Evolutionary conservation across 345 rosid species (phyloP).

Genomic region (Arabidopsis thaliana): DNA sequence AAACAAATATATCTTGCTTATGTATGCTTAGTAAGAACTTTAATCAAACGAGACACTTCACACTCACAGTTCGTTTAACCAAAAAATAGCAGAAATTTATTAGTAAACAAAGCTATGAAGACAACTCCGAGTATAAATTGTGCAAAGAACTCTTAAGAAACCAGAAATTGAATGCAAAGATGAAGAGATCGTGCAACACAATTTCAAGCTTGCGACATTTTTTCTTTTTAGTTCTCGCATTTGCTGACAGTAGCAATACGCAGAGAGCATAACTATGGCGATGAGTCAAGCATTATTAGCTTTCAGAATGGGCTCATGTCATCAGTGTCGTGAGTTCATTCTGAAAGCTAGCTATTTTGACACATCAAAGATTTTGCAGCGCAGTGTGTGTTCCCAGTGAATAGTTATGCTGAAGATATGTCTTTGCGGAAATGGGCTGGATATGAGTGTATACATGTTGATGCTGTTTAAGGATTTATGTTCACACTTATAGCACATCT

Average conservation of each 20-base stretch:
- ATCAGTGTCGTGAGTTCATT: background rate
- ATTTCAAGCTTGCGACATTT: background rate
- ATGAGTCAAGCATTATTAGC: slow-evolving; percentile 14
- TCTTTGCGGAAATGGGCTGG: slow-evolving; percentile 2
- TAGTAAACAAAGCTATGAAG: slow-evolving; percentile 5
- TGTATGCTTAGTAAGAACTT: slow-evolving; percentile 23
- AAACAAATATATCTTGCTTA: background rate
- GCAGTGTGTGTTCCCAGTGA: slow-evolving; percentile 12
- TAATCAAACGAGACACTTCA: slow-evolving; percentile 11
- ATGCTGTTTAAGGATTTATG: slow-evolving; percentile 1
- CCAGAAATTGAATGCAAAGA: slow-evolving; percentile 6
- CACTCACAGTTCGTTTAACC: background rate
- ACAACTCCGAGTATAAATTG: background rate
- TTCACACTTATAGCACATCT: slow-evolving; percentile 8
- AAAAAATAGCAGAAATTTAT: background rate
- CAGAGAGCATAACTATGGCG: slow-evolving; percentile 26
- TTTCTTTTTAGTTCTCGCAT: slow-evolving; percentile 49
- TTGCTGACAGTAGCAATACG: slow-evolving; percentile 51
- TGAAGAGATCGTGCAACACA: slow-evolving; percentile 9
- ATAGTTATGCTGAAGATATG: slow-evolving; percentile 11
- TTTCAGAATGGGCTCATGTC: slow-evolving; percentile 8
- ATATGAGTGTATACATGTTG: slow-evolving; percentile 5
- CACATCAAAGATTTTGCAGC: slow-evolving; percentile 2
- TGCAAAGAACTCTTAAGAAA: slow-evolving; percentile 5
- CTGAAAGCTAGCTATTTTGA: slow-evolving; percentile 14